phyloP scores from a whole-genome alignment of 768 basidiomycete species.

The Lactarius tabidus region DNA sequence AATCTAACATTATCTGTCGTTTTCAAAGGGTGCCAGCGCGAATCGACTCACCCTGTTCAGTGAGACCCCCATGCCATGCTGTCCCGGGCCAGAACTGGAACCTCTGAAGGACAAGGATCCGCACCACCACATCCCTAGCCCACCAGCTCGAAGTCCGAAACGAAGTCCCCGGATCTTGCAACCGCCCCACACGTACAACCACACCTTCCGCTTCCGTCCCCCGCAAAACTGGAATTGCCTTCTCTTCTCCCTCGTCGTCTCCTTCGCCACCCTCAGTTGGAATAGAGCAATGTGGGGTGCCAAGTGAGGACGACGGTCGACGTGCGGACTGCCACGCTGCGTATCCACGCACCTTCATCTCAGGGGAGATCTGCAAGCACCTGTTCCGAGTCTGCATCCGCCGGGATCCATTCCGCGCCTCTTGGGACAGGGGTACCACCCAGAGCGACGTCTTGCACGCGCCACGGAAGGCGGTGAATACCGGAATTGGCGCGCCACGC shows the following conservation, averaged over 20 bases:
- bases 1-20: too few species aligned
- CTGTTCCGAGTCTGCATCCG: constrained; percentile 70
- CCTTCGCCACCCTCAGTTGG: constrained; percentile 35
- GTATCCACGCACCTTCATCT: constrained; percentile 38
- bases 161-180: constrained; percentile 23
- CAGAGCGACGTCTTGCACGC: constrained; percentile 69
- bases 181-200: constrained; percentile 1
- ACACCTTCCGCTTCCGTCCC: background rate
- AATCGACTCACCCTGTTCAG: too few species aligned
- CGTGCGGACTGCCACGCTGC: constrained; percentile 63
- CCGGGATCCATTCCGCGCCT: constrained; percentile 51
- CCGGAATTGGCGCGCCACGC: constrained; percentile 43
- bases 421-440: constrained; percentile 28
- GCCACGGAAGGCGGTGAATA: constrained; percentile 65
- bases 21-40: too few species aligned
- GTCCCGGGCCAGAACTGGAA: background rate
- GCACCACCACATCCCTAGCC: constrained; percentile 39
- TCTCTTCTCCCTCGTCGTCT: constrained; percentile 51
- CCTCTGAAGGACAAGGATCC: constrained; percentile 31
- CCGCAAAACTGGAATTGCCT: constrained; percentile 43
- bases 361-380: constrained; percentile 52
- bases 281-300: background rate
- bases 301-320: constrained; percentile 53
- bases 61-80: too few species aligned
- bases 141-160: constrained; percentile 14